Conservation (phyloP, 2,329 filamentous ascomycete species). For the Alternaria atra region DNA sequence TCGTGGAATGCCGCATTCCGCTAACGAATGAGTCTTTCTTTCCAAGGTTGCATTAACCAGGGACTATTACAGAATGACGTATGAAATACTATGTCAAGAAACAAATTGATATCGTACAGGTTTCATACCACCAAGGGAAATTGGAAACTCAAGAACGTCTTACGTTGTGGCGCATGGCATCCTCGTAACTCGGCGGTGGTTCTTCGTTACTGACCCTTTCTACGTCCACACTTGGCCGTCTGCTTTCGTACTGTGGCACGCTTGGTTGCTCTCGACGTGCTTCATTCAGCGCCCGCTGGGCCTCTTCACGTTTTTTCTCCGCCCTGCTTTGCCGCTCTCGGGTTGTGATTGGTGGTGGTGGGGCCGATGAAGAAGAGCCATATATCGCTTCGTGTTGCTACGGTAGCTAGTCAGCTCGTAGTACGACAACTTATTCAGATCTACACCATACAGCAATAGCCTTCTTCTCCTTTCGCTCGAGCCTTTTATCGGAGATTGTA, state of each 20-base stretch:
- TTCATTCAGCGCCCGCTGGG: conserved; percentile 11
- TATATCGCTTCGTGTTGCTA: conserved; percentile 27
- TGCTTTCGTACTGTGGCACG: conserved; percentile 5
- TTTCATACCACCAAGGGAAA: background rate
- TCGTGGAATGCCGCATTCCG: conserved; percentile 13
- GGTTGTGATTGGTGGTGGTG: conserved; percentile 12
- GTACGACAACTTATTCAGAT: background rate
- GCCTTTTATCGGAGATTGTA: conserved; percentile 34
- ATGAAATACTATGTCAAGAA: background rate
- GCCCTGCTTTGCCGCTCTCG: conserved; percentile 6
- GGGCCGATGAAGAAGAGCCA: conserved; percentile 19
- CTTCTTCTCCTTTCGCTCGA: conserved; percentile 37
- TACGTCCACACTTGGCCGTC: conserved; percentile 24
- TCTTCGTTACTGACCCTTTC: conserved; percentile 23
- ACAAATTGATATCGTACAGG: background rate
- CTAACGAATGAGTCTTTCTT: conserved; percentile 7
- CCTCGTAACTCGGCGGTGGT: conserved; percentile 25
- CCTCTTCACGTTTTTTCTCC: conserved; percentile 24
- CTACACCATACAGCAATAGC: conserved; percentile 22
- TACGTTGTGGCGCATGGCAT: conserved; percentile 13
- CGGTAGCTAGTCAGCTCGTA: background rate
- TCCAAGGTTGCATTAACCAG: background rate
- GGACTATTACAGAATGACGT: background rate
- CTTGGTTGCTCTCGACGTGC: conserved; percentile 17
- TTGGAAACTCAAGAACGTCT: background rate